A percentile compares a stretch with the other conserved stretches of the same genome.
Evolutionary conservation across 768 basidiomycete genomes (phyloP).

Genomic region (Boletus fagicola): DNA sequence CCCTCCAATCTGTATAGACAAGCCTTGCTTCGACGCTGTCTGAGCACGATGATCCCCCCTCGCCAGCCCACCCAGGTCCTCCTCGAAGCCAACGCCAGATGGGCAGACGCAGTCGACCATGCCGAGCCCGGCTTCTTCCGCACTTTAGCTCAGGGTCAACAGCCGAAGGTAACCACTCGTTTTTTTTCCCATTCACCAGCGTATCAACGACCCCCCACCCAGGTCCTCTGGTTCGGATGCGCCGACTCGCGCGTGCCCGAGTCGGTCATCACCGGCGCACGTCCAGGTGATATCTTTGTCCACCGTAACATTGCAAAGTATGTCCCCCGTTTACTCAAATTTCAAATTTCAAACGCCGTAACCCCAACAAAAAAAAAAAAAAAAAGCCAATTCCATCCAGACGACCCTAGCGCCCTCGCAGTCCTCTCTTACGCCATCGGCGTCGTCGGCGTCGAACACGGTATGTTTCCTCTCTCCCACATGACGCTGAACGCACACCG

Average conservation of each 20-base stretch:
- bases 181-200: no score
- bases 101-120: slow-evolving; percentile 60
- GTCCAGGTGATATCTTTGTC: slow-evolving; percentile 85
- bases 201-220: no score
- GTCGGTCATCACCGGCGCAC: slow-evolving; percentile 65
- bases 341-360: no score
- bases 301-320: slow-evolving; percentile 91
- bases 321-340: slow-evolving; percentile 22
- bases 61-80: slow-evolving; percentile 20
- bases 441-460: slow-evolving; percentile 70
- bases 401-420: slow-evolving; percentile 70
- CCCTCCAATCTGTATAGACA: no score
- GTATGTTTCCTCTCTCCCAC: slow-evolving; percentile 41
- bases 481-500: no score
- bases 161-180: slow-evolving; percentile 61
- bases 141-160: slow-evolving; percentile 59
- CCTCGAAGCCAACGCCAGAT: slow-evolving; percentile 57
- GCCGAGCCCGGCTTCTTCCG: slow-evolving; percentile 65
- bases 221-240: slow-evolving; percentile 84
- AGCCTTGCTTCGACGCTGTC: no score
- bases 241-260: slow-evolving; percentile 89
- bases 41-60: not conserved
- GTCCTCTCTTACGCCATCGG: slow-evolving; percentile 74
- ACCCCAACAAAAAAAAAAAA: no score
- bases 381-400: slow-evolving; percentile 65